Evolutionary conservation across 345 rosid genomes (phyloP).

Genomic region (Carallia brachiata): DNA sequence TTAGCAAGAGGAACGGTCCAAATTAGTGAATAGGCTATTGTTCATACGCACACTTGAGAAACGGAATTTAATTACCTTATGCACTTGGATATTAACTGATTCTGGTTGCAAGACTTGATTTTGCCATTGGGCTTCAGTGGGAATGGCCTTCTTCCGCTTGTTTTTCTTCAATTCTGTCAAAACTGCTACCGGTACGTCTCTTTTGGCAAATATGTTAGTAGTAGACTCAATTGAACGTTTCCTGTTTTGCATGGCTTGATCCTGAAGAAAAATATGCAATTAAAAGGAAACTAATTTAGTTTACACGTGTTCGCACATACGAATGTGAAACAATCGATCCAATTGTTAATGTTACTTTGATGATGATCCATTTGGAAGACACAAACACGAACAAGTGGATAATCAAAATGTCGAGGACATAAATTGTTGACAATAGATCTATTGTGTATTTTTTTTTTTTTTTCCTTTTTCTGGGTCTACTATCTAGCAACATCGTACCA

Average conservation of each 20-base stretch:
- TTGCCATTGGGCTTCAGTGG: slow-evolving; percentile 17
- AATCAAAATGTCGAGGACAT: too few species aligned
- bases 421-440: too few species aligned
- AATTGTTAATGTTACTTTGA: too few species aligned
- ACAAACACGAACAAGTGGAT: too few species aligned
- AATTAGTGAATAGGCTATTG: too few species aligned
- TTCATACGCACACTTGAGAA: too few species aligned
- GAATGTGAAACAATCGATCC: too few species aligned
- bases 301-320: too few species aligned
- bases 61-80: slow-evolving; percentile 14
- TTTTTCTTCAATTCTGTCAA: slow-evolving; percentile 23
- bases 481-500: slow-evolving; percentile 9
- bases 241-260: slow-evolving; percentile 18
- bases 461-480: neutral
- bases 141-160: slow-evolving; percentile 31
- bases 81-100: slow-evolving; percentile 7
- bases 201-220: neutral
- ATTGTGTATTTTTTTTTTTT: too few species aligned
- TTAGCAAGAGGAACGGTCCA: neutral
- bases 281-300: neutral
- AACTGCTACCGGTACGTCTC: neutral
- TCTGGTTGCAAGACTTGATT: slow-evolving; percentile 5
- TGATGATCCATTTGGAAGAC: too few species aligned
- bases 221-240: slow-evolving; percentile 21
- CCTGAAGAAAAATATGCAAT: slow-evolving; percentile 8